Conservation (phyloP, 2,329 filamentous ascomycete genomes). For the Penicillium verrucosum region DNA sequence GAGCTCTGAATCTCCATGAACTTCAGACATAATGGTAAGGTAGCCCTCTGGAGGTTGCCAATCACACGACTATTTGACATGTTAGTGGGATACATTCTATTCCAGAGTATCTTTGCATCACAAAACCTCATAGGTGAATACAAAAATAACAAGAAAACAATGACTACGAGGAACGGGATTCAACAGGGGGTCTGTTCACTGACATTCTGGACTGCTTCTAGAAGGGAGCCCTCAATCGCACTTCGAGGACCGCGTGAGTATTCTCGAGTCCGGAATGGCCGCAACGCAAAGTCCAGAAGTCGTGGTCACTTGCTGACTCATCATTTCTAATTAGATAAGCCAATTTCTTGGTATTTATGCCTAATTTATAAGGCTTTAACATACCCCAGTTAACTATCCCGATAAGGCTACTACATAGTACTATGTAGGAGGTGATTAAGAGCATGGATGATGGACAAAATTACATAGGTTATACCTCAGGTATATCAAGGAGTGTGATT, state of each 20-base stretch:
- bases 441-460: too few species aligned
- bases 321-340: background rate
- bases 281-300: slow-evolving; percentile 33
- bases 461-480: too few species aligned
- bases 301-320: slow-evolving; percentile 3
- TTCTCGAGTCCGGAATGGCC: slow-evolving; percentile 43
- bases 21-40: slow-evolving; percentile 35
- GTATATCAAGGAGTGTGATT: too few species aligned
- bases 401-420: too few species aligned
- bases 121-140: slow-evolving; percentile 1
- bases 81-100: slow-evolving; percentile 26
- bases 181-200: slow-evolving; percentile 18
- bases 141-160: slow-evolving; percentile 1
- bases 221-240: slow-evolving; percentile 26
- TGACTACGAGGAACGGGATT: slow-evolving; percentile 4
- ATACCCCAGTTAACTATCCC: too few species aligned
- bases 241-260: slow-evolving; percentile 44
- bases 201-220: slow-evolving; percentile 27
- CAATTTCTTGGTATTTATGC: too few species aligned
- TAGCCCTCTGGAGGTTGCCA: slow-evolving; percentile 18
- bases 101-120: background rate
- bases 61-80: slow-evolving; percentile 37
- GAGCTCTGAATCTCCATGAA: slow-evolving; percentile 35
- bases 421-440: too few species aligned
- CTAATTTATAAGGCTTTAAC: too few species aligned